A percentile compares a stretch with the other conserved stretches of the same genome.
Evolutionary conservation across 345 rosid species (phyloP).

Genomic region (Ceriops zippeliana): DNA sequence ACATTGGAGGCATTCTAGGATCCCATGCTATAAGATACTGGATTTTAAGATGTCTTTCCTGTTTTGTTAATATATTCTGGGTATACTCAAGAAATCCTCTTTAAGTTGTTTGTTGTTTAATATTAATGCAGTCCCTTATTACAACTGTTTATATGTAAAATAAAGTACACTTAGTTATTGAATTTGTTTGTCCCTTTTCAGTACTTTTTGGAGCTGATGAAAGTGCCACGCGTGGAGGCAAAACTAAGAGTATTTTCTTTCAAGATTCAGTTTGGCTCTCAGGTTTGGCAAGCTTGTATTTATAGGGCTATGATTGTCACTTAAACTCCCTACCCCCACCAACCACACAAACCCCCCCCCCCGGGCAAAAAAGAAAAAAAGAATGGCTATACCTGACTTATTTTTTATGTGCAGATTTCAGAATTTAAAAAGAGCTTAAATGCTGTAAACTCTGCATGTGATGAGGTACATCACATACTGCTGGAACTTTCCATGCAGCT

Average conservation of each 20-base stretch:
- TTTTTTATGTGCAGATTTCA: conserved; percentile 49
- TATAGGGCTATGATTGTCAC: conserved; percentile 27
- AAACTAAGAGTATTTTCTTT: conserved; percentile 93
- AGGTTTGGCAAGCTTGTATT: conserved; percentile 68
- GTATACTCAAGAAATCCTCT: too few relatives aligned
- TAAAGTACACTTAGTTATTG: conserved; percentile 13
- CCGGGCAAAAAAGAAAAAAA: neutral
- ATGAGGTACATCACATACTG: conserved; percentile 56
- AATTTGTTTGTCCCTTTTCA: conserved; percentile 26
- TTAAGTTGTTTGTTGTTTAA: neutral
- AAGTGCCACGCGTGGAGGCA: conserved; percentile 97
- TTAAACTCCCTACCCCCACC: neutral
- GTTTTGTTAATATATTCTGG: too few relatives aligned
- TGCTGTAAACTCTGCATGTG: conserved; percentile 82
- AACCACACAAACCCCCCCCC: neutral
- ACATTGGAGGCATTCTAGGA: too few relatives aligned
- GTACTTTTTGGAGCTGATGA: conserved; percentile 95
- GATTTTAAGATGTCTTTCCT: too few relatives aligned
- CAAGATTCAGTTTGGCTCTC: conserved; percentile 88
- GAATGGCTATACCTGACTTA: conserved; percentile 38
- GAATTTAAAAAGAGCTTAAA: conserved; percentile 86
- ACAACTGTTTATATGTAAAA: neutral
- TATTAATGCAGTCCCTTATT: neutral
- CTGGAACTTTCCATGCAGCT: conserved; percentile 14
- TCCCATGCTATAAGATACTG: too few relatives aligned